Evolutionary conservation across 148 eudicot species (phyloP), one percentile per base, ranked within the genome.

Genomic region (Oxyria digyna): DNA sequence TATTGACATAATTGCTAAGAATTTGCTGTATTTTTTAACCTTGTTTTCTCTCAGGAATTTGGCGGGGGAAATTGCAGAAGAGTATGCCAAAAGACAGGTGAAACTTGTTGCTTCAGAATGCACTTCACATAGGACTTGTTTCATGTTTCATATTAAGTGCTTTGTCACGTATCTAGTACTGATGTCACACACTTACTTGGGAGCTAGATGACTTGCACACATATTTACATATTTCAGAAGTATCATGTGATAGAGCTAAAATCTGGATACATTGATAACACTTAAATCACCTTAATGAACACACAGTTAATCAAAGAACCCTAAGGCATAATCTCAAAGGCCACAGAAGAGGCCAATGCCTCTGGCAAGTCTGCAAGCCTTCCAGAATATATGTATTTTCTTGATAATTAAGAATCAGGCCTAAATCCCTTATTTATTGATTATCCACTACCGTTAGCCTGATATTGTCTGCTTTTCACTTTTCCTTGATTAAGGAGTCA

Each of bases 51-150:
- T 62, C 74, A 94, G 98, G 82, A 94, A 94, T 79, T 81, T 94
- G 89, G 96, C 98, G 27, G 98, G 96, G 70, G 98, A 94, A 79
- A 88, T 90, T 45, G 71, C 83, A 32, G 88, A 82, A 70, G 98
- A 94, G 78, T 88, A 85, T 84, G 69, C 75, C 10, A 87, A 83
- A 71, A 81, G 87, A 38, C 86, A 80, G 95, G 98, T 94, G 46
- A 69, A 70, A 13, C 41, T 70, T 73, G 48, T 41, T 76, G 32
- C 27, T 40, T 49, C 4, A 21, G 32, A 18, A 29, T 50, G 37
- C 65, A 59, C 18, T 59, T 59, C 65, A 13, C 14, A 29, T 13
- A 8, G 20, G 37, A 38, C 41, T 38, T 10, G 8, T 38, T 38
- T 38, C 41, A 14, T 45, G 27, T 59, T 18, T 14, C 38, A 27